Base-by-base conservation (phyloP, 140 eudicot species). In the Eryngium alpinum region DNA sequence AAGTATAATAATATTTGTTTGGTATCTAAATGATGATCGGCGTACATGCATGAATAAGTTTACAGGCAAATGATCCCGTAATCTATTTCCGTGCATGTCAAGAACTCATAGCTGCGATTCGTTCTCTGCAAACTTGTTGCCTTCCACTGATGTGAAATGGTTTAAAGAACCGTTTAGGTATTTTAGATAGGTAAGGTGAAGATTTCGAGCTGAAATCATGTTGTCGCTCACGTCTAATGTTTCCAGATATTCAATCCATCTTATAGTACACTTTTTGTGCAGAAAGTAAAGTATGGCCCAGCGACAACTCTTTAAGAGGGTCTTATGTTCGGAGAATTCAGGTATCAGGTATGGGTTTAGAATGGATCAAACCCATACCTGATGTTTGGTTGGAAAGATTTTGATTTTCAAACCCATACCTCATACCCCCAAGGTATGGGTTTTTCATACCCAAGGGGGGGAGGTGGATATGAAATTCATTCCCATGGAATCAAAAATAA, bases 221-320 rank as follows among this genome's bases (percentile, higher is more conserved):
- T 89, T 89, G 29, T 85, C 86, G 33, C 89, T 87, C 15, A 87
- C 25, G 34, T 89, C 93, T 27, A 89, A 16, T 63, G 53, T 31
- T 46, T 46, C 33, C 16, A 89, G 78, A 22, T 51, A 52, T 50
- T 22, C 78, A 18, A 89, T 87, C 84, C 75, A 71, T 38, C 16
- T 38, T 38, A 38, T 63, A 3, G 82, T 31, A 24, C 83, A 6
- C 21, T 84, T 21, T n/a, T 87, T 77, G 63, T 81, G 86, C 89
- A 4, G 86, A 82, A 9, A 89, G 85, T 43, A 84, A 72, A 79
- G 87, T 89, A 14, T 63, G 86, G 60, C 77, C 43, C n/a, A n/a
- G n/a, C n/a, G n/a, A n/a, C n/a, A n/a, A n/a, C n/a, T n/a, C n/a
- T n/a, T n/a, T n/a, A n/a, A n/a, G n/a, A n/a, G n/a, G n/a, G n/a